Percentiles rank a stretch among this genome's conserved stretches.
Evolutionary conservation across 139 green algal species (phyloP).

Genomic region (Picochlorum sp.): DNA sequence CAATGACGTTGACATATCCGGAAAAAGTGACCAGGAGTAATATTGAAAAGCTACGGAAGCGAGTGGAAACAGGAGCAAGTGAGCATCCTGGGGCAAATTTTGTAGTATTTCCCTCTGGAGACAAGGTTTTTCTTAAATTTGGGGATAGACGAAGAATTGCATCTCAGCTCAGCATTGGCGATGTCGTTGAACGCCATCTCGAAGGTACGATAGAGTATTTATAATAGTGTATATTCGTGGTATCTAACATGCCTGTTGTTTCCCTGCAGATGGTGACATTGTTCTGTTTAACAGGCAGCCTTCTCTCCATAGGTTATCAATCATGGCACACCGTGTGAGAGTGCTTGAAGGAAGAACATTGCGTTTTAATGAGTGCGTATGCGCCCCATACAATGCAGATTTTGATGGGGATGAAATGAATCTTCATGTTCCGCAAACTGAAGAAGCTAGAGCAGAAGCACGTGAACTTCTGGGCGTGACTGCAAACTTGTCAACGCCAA

Average conservation of each 20-base stretch:
- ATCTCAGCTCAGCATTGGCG: slow-evolving; percentile 72
- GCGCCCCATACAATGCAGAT: slow-evolving; percentile 97
- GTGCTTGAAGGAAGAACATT: slow-evolving; percentile 87
- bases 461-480: slow-evolving; percentile 82
- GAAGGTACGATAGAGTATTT: slow-evolving; percentile 17
- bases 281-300: slow-evolving; percentile 99
- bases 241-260: neutral
- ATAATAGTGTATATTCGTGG: neutral
- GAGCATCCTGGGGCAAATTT: slow-evolving; percentile 85
- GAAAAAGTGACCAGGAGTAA: slow-evolving; percentile 87
- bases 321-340: slow-evolving; percentile 89
- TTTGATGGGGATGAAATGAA: slow-evolving; percentile 99
- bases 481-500: slow-evolving; percentile 91
- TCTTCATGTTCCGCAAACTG: slow-evolving; percentile 91
- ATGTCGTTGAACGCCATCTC: slow-evolving; percentile 90
- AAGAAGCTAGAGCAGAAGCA: slow-evolving; percentile 92
- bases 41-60: slow-evolving; percentile 71
- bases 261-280: slow-evolving; percentile 72
- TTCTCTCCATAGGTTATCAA: slow-evolving; percentile 91
- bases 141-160: slow-evolving; percentile 82
- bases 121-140: slow-evolving; percentile 71
- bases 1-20: slow-evolving; percentile 87
- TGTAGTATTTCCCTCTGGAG: slow-evolving; percentile 57
- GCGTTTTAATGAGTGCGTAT: slow-evolving; percentile 97
- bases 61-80: slow-evolving; percentile 57